Conservation (phyloP, 2,329 filamentous ascomycete species). For the Aspergillus candidus region DNA sequence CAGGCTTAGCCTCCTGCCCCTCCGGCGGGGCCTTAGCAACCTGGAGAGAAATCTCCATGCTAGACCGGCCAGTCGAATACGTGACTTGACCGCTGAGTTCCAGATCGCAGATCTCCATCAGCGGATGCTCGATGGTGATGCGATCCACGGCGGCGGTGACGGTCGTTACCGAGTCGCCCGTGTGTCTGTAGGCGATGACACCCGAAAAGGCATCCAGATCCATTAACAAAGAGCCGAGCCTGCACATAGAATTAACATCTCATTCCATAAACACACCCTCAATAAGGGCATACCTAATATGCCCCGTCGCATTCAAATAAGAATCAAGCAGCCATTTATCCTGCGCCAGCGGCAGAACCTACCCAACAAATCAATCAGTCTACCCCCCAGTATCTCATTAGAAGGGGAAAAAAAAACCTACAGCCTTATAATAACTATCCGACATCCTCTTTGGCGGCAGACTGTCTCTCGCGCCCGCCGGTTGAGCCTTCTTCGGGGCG, state of each 20-base stretch:
- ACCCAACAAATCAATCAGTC: conserved; percentile 13
- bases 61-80: conserved; percentile 66
- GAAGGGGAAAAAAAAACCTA: conserved; percentile 35
- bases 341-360: conserved; percentile 62
- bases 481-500: conserved; percentile 15
- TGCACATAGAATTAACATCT: conserved; percentile 21
- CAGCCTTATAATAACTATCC: conserved; percentile 63
- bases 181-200: conserved; percentile 68
- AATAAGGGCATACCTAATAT: conserved; percentile 49
- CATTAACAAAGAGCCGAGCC: conserved; percentile 68
- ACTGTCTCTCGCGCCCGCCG: conserved; percentile 44
- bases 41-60: conserved; percentile 67
- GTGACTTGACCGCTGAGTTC: conserved; percentile 64
- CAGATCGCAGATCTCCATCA: conserved; percentile 72
- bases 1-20: conserved; percentile 50
- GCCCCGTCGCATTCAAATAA: conserved; percentile 69
- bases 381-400: no score
- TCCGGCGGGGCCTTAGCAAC: conserved; percentile 61
- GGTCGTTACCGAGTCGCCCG: conserved; percentile 57
- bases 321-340: conserved; percentile 73
- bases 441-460: conserved; percentile 62
- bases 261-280: background rate
- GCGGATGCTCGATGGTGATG: conserved; percentile 62
- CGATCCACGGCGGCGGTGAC: conserved; percentile 60
- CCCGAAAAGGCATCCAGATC: conserved; percentile 73